Percentiles rank a stretch among this genome's conserved stretches.
Evolutionary conservation across 1,284 basidiomycete species (phyloP).

Genomic region (Microstroma glucosiphilum): DNA sequence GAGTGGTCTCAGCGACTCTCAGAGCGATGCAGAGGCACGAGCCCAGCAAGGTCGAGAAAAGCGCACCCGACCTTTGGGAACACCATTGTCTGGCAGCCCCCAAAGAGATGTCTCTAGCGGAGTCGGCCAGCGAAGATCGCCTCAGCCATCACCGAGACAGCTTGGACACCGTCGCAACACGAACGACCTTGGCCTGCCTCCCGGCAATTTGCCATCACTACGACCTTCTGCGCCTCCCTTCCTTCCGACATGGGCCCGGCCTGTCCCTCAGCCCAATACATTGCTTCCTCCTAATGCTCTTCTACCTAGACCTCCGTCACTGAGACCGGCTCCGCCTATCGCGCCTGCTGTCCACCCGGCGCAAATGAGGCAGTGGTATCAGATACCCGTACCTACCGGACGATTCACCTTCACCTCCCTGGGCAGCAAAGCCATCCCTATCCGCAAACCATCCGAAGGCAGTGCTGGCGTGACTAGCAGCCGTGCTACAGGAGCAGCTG

Average conservation of each 20-base stretch:
- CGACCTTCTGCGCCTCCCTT: constrained; percentile 32
- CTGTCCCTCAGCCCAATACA: constrained; percentile 9
- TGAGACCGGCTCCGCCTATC: constrained; percentile 12
- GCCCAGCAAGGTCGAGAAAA: constrained; percentile 35
- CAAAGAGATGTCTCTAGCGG: no score
- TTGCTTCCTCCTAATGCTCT: neutral
- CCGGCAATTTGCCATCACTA: neutral
- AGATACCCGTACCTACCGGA: constrained; percentile 5
- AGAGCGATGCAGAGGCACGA: constrained; percentile 9
- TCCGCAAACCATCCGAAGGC: constrained; percentile 21
- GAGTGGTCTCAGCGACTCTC: neutral
- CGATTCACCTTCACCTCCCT: constrained; percentile 14
- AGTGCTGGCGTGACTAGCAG: neutral
- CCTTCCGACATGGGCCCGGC: constrained; percentile 27
- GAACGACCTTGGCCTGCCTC: neutral
- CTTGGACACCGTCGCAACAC: no score
- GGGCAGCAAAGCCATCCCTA: constrained; percentile 33
- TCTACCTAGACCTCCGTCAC: constrained; percentile 26
- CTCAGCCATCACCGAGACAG: no score
- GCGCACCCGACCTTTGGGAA: constrained; percentile 22
- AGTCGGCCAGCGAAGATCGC: no score
- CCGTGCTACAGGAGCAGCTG: neutral
- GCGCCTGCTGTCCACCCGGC: neutral
- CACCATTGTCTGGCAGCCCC: constrained; percentile 7
- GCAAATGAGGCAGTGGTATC: neutral